Base-by-base conservation (phyloP, 2,329 filamentous ascomycete species). In the Diaporthe vaccinii region DNA sequence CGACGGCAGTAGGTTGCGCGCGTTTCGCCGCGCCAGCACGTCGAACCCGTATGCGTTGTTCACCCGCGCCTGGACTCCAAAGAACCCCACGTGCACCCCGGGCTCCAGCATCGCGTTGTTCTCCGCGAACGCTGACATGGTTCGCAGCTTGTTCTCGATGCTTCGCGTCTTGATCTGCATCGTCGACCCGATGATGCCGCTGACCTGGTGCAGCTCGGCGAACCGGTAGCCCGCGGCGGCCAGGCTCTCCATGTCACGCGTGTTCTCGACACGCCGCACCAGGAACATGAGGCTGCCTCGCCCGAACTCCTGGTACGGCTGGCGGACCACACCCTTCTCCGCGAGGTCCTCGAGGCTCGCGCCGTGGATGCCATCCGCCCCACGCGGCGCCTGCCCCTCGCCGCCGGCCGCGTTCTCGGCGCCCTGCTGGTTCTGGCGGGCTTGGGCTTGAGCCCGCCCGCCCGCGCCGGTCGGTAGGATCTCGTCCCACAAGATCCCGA, bases 261-360 rank as follows among this genome's bases (percentile, higher is more conserved):
- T 86, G 46, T 84, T 86, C 46, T 88, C 86, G 2, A 93, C 87
- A 58, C 89, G 89, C 15, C 92, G 93, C 8, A 95, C 93, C 14
- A 97, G 88, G 79, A 97, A 95, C 82, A 98, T 90, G 61, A 97
- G 88, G 72, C 96, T 94, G 0, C 95, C 95, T 75, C 91, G 92
- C 5, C 93, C 93, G 51, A 91, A 89, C 41, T 84, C 81, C 2
- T 68, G 61, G 61, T 70, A 75, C 8, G 71, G 58, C 28, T 74
- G 73, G 28, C 73, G 73, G 22, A 83, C 79, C 41, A 83, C 69
- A 0, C 84, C 86, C 76, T 87, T 87, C 77, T 89, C 87, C 1
- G 82, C 83, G 17, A 85, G 76, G 36, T 84, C 83, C 17, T 84
- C 83, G 41, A 62, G 53, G 44, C 62, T 74, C 44, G 75, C 41